These are phyloP conservation scores for Tetraselmis striata DNA, from an alignment of 139 green algal genomes.

Conservation along the genomic window DNA sequence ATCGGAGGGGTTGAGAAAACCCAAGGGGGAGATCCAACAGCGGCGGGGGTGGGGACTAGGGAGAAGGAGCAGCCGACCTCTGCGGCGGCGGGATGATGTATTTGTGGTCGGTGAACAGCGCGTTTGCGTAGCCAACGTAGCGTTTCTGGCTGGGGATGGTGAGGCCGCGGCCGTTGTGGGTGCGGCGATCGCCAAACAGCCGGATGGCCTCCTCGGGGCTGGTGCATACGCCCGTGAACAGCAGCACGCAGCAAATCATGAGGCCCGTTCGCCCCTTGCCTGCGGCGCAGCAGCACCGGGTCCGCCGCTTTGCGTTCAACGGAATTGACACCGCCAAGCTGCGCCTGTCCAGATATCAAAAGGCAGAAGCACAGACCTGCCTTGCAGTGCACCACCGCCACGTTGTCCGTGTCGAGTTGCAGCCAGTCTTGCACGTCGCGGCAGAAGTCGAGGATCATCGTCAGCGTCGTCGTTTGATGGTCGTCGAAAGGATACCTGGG, in stretches of 20 bases:
- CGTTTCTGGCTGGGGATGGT: slow-evolving; percentile 61
- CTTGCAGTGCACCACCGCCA: slow-evolving; percentile 69
- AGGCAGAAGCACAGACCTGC: slow-evolving; percentile 8
- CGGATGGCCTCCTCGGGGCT: slow-evolving; percentile 25
- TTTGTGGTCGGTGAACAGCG: background rate
- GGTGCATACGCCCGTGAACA: slow-evolving; percentile 30
- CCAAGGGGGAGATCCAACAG: too few species aligned
- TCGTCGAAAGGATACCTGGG: background rate
- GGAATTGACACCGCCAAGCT: too few species aligned
- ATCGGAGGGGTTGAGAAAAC: background rate
- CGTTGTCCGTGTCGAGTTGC: slow-evolving; percentile 24
- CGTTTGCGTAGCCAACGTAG: slow-evolving; percentile 14
- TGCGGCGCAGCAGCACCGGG: too few species aligned
- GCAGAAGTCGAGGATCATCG: slow-evolving; percentile 44
- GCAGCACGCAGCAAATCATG: slow-evolving; percentile 52
- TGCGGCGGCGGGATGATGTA: background rate
- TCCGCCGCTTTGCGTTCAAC: too few species aligned
- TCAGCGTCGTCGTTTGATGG: slow-evolving; percentile 46
- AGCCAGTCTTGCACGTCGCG: slow-evolving; percentile 44
- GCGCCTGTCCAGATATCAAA: too few species aligned
- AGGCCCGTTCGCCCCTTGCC: slow-evolving; percentile 65
- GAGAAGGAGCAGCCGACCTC: too few species aligned
- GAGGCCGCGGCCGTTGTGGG: slow-evolving; percentile 44
- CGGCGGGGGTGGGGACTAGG: background rate
- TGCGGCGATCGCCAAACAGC: slow-evolving; percentile 38